These are phyloP conservation scores for Cryphonectria naterciae DNA, from an alignment of 2,329 filamentous ascomycete genomes.

Conservation along the genomic window DNA sequence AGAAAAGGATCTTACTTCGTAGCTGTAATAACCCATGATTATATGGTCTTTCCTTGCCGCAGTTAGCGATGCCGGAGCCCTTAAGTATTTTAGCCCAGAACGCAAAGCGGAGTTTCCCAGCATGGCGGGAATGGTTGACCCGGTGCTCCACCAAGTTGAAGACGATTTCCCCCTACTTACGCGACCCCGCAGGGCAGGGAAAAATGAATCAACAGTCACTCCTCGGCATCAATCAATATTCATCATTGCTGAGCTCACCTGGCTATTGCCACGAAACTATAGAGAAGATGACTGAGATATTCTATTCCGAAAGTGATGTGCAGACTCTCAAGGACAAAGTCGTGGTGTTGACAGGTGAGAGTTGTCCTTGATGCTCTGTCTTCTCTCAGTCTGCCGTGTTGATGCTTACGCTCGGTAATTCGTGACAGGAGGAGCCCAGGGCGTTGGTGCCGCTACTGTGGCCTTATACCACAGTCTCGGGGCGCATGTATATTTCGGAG, in stretches of 20 bases:
- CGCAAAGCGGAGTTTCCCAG: not conserved
- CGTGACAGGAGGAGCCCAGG: conserved; percentile 33
- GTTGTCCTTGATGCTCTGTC: not conserved
- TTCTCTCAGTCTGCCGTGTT: not conserved
- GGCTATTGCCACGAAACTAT: not conserved
- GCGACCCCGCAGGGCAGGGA: conserved; percentile 8
- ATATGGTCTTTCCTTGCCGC: not conserved
- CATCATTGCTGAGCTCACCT: not conserved
- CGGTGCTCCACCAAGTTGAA: conserved; percentile 14
- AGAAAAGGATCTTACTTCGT: no score
- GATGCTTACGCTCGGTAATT: not conserved
- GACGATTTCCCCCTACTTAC: not conserved
- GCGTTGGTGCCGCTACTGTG: conserved; percentile 36
- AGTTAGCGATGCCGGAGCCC: not conserved
- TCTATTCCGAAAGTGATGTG: conserved; percentile 23
- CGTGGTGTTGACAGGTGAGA: conserved; percentile 31
- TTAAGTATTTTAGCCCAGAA: not conserved
- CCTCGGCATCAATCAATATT: not conserved
- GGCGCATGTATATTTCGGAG: conserved; percentile 36
- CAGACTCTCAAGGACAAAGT: conserved; percentile 30
- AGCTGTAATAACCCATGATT: not conserved
- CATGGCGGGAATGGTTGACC: conserved; percentile 18
- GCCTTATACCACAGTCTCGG: conserved; percentile 31
- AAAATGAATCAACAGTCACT: not conserved
- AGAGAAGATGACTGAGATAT: conserved; percentile 28